These are phyloP conservation scores for Paramecium tetraurelia DNA, from an alignment of 73 alveolate genomes.

Conservation along the genomic window DNA sequence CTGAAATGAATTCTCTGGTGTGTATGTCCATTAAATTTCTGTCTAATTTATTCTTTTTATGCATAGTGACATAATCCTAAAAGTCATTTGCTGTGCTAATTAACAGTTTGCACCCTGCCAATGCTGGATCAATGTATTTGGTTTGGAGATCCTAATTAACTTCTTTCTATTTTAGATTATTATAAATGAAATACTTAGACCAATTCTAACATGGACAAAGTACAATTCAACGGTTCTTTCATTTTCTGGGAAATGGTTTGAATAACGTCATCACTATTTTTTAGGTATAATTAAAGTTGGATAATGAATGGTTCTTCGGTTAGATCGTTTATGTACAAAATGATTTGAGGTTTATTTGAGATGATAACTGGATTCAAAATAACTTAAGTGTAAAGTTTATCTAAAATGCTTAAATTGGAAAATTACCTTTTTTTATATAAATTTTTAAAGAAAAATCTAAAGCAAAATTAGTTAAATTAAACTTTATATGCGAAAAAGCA, in stretches of 20 bases:
- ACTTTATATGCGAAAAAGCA: constrained; percentile 2
- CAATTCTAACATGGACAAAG: constrained; percentile 4
- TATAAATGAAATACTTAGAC: not conserved
- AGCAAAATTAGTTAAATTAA: not conserved
- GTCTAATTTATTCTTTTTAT: not conserved
- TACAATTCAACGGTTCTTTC: constrained; percentile 14
- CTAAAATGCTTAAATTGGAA: not conserved
- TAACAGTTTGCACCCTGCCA: not conserved
- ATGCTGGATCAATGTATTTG: not conserved
- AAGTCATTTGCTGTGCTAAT: not conserved
- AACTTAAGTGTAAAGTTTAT: not conserved
- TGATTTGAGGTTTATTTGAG: not conserved
- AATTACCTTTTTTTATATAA: not conserved
- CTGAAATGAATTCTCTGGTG: not conserved
- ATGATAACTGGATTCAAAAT: not conserved
- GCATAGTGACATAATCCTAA: not conserved
- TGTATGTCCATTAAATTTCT: not conserved
- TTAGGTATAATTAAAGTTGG: not conserved
- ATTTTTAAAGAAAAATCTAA: constrained; percentile 26
- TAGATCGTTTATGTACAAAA: not conserved
- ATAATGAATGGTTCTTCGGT: not conserved
- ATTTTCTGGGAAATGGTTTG: not conserved
- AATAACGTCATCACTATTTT: constrained; percentile 2
- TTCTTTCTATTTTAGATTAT: not conserved
- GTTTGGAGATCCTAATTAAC: not conserved